phyloP scores from a whole-genome alignment of 2,329 filamentous ascomycete species.

The Immersiporthe knoxdaviesiana region DNA sequence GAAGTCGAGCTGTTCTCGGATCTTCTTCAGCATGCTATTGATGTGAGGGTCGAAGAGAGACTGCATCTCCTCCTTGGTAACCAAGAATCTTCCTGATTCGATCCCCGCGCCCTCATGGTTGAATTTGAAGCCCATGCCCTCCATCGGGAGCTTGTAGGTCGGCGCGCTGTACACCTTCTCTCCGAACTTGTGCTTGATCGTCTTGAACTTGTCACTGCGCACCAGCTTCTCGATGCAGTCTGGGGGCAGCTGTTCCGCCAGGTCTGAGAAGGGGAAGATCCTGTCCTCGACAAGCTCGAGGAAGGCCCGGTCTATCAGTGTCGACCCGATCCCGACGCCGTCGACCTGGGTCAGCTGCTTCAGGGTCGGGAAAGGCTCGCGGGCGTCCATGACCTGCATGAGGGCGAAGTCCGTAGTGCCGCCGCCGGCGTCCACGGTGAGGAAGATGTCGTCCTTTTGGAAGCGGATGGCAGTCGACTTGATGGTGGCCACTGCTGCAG shows the following conservation, averaged over 20 bases:
- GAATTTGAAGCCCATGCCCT: slow-evolving; percentile 47
- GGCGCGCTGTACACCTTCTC: slow-evolving; percentile 46
- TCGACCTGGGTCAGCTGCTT: slow-evolving; percentile 43
- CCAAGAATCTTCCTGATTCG: slow-evolving; percentile 45
- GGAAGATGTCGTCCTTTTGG: slow-evolving; percentile 43
- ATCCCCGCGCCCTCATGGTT: slow-evolving; percentile 43
- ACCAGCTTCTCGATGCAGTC: slow-evolving; percentile 44
- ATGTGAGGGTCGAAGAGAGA: slow-evolving; percentile 48
- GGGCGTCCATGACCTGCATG: slow-evolving; percentile 43
- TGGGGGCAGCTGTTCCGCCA: slow-evolving; percentile 40
- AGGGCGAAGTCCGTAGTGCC: slow-evolving; percentile 52
- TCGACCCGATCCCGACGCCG: slow-evolving; percentile 50
- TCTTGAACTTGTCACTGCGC: slow-evolving; percentile 44
- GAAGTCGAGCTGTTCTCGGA: slow-evolving; percentile 47
- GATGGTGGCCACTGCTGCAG: slow-evolving; percentile 51
- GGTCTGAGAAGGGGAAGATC: slow-evolving; percentile 42
- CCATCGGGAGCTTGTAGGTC: slow-evolving; percentile 47
- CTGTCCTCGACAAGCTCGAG: slow-evolving; percentile 43
- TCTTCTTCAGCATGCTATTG: slow-evolving; percentile 43
- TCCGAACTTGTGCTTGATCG: slow-evolving; percentile 48
- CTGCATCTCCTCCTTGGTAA: slow-evolving; percentile 48
- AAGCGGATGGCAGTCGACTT: slow-evolving; percentile 47
- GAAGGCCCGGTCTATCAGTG: slow-evolving; percentile 51
- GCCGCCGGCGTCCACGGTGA: slow-evolving; percentile 50
- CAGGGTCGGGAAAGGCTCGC: slow-evolving; percentile 35